These are phyloP conservation scores for Paraphoma chrysanthemicola DNA, from an alignment of 2,329 filamentous ascomycete species.

Conservation along the genomic window DNA sequence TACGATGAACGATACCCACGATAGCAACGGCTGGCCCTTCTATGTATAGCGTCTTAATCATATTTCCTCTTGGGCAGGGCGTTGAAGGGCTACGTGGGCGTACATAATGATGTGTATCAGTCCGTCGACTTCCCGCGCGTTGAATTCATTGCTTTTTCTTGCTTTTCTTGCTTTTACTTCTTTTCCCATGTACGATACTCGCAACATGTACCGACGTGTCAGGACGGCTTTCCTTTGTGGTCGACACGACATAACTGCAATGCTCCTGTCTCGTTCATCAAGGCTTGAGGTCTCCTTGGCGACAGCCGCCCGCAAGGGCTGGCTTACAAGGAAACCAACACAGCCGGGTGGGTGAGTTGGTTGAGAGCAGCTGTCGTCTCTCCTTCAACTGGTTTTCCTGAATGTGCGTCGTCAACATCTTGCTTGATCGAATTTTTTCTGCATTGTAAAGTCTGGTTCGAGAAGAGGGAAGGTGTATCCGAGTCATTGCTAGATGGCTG, in stretches of 20 bases:
- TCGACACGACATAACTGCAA: not conserved
- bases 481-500: conserved; percentile 16
- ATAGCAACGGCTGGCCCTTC: conserved; percentile 35
- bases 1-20: conserved; percentile 49
- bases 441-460: not conserved
- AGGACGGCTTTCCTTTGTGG: not conserved
- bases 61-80: conserved; percentile 24
- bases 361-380: not conserved
- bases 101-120: conserved; percentile 16
- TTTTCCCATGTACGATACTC: not conserved
- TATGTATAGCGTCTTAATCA: conserved; percentile 31
- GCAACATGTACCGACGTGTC: not conserved
- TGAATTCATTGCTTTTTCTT: not conserved
- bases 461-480: not conserved
- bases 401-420: not conserved
- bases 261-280: not conserved
- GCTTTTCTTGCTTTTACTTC: not conserved
- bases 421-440: not conserved
- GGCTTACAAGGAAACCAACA: not conserved
- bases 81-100: conserved; percentile 22
- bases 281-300: conserved; percentile 2
- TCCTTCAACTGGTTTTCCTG: not conserved
- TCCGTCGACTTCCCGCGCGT: conserved; percentile 8
- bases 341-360: not conserved
- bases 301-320: not conserved